Base-by-base conservation (phyloP, 208 protist genomes). In the Tetramitus jugosus region DNA sequence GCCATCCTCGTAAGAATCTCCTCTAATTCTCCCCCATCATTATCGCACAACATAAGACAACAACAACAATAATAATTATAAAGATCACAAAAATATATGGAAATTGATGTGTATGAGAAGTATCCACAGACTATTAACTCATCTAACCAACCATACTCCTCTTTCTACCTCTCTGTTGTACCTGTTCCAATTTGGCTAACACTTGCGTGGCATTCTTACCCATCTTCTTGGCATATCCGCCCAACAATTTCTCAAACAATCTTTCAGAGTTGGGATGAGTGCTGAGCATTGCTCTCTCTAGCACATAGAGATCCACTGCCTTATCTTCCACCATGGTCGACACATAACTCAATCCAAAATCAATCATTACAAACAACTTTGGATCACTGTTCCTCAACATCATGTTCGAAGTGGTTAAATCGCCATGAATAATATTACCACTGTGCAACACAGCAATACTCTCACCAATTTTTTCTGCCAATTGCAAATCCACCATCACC, bases 381-480 rank as follows among this genome's bases (percentile, higher is more conserved):
- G 40, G 75, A 26, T 60, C 23, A 49, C 43, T 23, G 46, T 79
- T 68, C 40, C 76, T 81, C 42, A 86, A 84, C 43, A 97, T 87
- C 42, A 98, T 92, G 81, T 98, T 98, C 8, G 93, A 97, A 4
- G 96, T 98, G n/a, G 96, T 98, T 17, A 98, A 86, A 84, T 98
- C 96, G 23, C 96, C 96, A 83, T 98, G 96, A 46, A 98, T 88
- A 29, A 98, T 82, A 76, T 91, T 86, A 4, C 80, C 83, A 62
- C 89, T 89, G 85, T 98, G 96, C 68, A 98, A 83, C 42, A 64
- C 79, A 20, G 86, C 92, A 40, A 98, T 84, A 3, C 90, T 80
- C 52, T 87, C 79, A 14, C 96, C 96, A 40, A 98, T 90, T 23
- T 86, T 83, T n/a, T 62, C 61, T 39, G 23, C 26, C 31, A 76